A percentile compares a stretch with the other conserved stretches of the same genome.
Evolutionary conservation across 1,284 basidiomycete genomes (phyloP).

Genomic region (Ustilago xerochloae): DNA sequence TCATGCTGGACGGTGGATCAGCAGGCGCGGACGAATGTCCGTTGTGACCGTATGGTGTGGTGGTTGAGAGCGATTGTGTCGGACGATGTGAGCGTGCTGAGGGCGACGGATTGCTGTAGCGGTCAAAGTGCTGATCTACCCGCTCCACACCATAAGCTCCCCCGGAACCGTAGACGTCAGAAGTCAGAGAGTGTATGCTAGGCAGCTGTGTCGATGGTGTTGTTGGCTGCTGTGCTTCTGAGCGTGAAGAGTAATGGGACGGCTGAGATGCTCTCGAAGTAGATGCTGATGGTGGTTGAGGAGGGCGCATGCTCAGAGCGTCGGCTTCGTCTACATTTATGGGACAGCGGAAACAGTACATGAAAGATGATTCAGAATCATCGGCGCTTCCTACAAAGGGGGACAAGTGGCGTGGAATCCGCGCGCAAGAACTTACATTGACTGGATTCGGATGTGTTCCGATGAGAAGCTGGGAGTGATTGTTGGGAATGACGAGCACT

Average conservation of each 20-base stretch:
- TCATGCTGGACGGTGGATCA: background rate
- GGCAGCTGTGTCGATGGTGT: slow-evolving; percentile 5
- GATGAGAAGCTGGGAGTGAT: background rate
- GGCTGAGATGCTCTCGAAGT: background rate
- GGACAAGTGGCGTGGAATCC: background rate
- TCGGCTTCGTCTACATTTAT: background rate
- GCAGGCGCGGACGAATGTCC: background rate
- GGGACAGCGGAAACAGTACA: background rate
- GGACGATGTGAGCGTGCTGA: background rate
- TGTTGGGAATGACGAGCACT: background rate
- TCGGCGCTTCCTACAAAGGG: slow-evolving; percentile 4
- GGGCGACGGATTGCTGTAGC: background rate
- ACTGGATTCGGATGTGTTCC: background rate
- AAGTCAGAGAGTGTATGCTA: background rate
- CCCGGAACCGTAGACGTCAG: background rate
- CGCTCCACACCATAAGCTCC: background rate
- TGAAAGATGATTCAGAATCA: background rate
- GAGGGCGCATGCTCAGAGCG: slow-evolving; percentile 20
- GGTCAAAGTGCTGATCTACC: background rate
- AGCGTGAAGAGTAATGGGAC: background rate
- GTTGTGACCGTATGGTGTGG: background rate
- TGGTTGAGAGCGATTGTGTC: background rate
- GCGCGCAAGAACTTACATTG: slow-evolving; percentile 3
- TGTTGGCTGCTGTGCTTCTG: too few relatives aligned
- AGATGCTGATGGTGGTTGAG: slow-evolving; percentile 5